These are phyloP conservation scores for Neurospora sp. DNA, from an alignment of 495 filamentous ascomycete species.

Conservation along the genomic window DNA sequence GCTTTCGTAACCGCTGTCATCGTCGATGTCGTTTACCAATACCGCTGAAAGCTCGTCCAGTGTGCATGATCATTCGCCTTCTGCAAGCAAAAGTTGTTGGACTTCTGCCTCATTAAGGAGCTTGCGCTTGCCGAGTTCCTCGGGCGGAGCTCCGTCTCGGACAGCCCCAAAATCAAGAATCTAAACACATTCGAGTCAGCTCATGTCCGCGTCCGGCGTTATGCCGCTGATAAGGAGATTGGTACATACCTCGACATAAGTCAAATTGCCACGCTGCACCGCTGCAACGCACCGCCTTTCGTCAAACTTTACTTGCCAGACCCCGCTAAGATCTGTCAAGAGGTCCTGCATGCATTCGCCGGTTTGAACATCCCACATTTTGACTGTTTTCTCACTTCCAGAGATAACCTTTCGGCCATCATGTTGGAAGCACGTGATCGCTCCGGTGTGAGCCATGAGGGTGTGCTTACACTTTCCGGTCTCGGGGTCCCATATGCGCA, in stretches of 20 bases:
- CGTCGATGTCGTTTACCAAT: too few species aligned
- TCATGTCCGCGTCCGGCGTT: neutral
- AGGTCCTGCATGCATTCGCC: slow-evolving; percentile 92
- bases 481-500: slow-evolving; percentile 96
- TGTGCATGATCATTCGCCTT: slow-evolving; percentile 19
- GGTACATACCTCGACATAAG: slow-evolving; percentile 83
- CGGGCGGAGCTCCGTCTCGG: slow-evolving; percentile 64
- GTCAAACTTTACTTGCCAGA: slow-evolving; percentile 99
- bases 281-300: slow-evolving; percentile 91
- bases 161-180: slow-evolving; percentile 87
- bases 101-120: slow-evolving; percentile 58
- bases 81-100: slow-evolving; percentile 32
- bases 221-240: neutral
- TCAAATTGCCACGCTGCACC: slow-evolving; percentile 83
- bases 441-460: slow-evolving; percentile 85
- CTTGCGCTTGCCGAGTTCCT: slow-evolving; percentile 69
- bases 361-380: slow-evolving; percentile 95
- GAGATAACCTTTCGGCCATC: slow-evolving; percentile 95
- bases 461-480: slow-evolving; percentile 82
- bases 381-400: slow-evolving; percentile 87
- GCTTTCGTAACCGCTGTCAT: neutral
- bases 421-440: slow-evolving; percentile 98
- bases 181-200: slow-evolving; percentile 26
- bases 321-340: slow-evolving; percentile 86
- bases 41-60: too few species aligned